Evolutionary conservation across 2,329 filamentous ascomycete genomes (phyloP).

Genomic region (Ophiognomonia clavigignenti-juglandacearum): DNA sequence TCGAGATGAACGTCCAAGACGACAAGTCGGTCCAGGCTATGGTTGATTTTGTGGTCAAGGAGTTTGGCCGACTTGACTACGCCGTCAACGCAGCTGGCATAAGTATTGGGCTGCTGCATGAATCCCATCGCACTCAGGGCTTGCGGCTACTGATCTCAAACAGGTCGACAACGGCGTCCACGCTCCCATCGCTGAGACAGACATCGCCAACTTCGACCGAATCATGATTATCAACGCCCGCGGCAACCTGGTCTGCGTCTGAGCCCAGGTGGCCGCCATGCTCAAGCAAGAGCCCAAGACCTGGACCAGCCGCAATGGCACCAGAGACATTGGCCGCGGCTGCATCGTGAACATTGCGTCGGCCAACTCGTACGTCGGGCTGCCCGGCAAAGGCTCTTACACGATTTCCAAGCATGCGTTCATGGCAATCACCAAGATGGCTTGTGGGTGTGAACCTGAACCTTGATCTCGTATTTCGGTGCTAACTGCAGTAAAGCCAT

Average conservation of each 20-base stretch:
- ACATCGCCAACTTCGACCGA: slow-evolving; percentile 18
- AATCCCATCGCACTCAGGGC: background rate
- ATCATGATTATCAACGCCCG: slow-evolving; percentile 21
- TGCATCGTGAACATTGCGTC: slow-evolving; percentile 19
- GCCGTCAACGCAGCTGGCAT: slow-evolving; percentile 19
- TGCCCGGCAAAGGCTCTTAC: slow-evolving; percentile 17
- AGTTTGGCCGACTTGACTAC: slow-evolving; percentile 20
- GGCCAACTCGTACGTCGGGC: slow-evolving; percentile 16
- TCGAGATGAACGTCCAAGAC: slow-evolving; percentile 17
- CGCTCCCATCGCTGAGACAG: slow-evolving; percentile 15
- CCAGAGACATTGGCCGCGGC: slow-evolving; percentile 17
- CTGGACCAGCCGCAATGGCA: slow-evolving; percentile 16
- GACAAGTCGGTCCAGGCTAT: slow-evolving; percentile 17
- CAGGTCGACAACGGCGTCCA: slow-evolving; percentile 16
- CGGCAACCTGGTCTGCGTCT: slow-evolving; percentile 17
- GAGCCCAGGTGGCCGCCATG: slow-evolving; percentile 16
- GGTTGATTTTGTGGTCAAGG: slow-evolving; percentile 18
- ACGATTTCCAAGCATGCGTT: slow-evolving; percentile 20
- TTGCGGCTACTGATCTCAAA: background rate
- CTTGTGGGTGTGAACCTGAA: slow-evolving; percentile 12
- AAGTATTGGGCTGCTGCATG: slow-evolving; percentile 8
- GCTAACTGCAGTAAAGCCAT: slow-evolving; percentile 8
- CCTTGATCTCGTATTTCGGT: too few species aligned
- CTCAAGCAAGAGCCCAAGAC: slow-evolving; percentile 17
- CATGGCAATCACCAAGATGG: slow-evolving; percentile 18